Conservation (phyloP, 805 yeast species). For the Monosporozyma aerobia region DNA sequence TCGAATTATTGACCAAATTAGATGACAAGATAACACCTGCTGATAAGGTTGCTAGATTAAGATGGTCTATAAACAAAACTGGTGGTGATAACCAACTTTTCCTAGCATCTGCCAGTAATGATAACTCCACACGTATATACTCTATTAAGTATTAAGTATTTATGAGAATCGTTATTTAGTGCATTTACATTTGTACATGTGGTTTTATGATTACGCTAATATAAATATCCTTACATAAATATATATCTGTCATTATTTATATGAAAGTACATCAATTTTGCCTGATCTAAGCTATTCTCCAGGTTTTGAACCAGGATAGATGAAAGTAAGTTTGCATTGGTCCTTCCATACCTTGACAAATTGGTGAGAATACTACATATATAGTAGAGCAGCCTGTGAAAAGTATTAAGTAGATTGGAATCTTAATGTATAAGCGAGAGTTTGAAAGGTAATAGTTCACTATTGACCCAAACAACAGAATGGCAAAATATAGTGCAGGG, state of each 20-base stretch:
- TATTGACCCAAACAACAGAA: slow-evolving; percentile 45
- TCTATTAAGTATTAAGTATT: slow-evolving; percentile 14
- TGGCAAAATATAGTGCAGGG: slow-evolving; percentile 92
- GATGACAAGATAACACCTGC: slow-evolving; percentile 44
- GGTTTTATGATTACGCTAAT: background rate
- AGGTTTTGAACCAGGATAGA: slow-evolving; percentile 45
- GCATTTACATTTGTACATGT: background rate
- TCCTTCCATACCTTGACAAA: slow-evolving; percentile 76
- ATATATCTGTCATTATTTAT: background rate
- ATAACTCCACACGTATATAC: slow-evolving; percentile 43
- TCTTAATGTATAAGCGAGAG: slow-evolving; percentile 18
- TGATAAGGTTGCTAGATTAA: slow-evolving; percentile 49
- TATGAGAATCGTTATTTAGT: background rate
- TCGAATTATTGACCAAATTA: slow-evolving; percentile 28
- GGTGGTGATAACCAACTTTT: slow-evolving; percentile 29
- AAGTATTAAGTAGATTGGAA: slow-evolving; percentile 34
- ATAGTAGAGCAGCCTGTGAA: slow-evolving; percentile 43
- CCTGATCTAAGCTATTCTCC: slow-evolving; percentile 38
- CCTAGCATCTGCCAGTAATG: slow-evolving; percentile 54
- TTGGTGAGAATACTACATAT: slow-evolving; percentile 54
- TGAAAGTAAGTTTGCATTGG: slow-evolving; percentile 38
- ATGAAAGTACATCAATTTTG: background rate
- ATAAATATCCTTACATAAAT: background rate
- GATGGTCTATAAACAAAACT: slow-evolving; percentile 37
- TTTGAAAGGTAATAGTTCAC: slow-evolving; percentile 21